Conservation (phyloP, 1,139 yeast species). For the Suhomyces terraborum region DNA sequence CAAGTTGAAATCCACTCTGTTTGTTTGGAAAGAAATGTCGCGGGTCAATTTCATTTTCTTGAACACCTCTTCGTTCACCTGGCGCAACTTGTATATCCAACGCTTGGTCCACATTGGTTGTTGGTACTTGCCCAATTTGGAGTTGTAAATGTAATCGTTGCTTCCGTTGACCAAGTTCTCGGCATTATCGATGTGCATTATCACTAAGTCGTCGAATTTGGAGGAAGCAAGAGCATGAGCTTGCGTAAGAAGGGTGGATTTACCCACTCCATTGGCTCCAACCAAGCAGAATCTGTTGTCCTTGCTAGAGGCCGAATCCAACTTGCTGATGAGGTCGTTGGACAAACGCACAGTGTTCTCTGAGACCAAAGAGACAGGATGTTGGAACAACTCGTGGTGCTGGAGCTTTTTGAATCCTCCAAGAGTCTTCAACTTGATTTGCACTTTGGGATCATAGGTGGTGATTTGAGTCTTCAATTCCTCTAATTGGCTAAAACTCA, state of each 20-base stretch:
- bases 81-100: slow-evolving; percentile 57
- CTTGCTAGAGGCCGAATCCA: slow-evolving; percentile 28
- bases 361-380: slow-evolving; percentile 57
- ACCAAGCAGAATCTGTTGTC: slow-evolving; percentile 57
- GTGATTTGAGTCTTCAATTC: slow-evolving; percentile 24
- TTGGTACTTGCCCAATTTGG: slow-evolving; percentile 51
- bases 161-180: slow-evolving; percentile 68
- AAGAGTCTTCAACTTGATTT: slow-evolving; percentile 34
- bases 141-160: slow-evolving; percentile 63
- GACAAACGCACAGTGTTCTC: slow-evolving; percentile 33
- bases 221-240: slow-evolving; percentile 60
- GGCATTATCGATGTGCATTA: slow-evolving; percentile 69
- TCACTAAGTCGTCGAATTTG: slow-evolving; percentile 47
- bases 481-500: slow-evolving; percentile 18
- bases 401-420: slow-evolving; percentile 67
- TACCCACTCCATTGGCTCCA: slow-evolving; percentile 82
- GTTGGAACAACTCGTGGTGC: slow-evolving; percentile 59
- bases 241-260: slow-evolving; percentile 73
- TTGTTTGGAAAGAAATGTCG: slow-evolving; percentile 39
- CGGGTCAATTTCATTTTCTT: slow-evolving; percentile 51
- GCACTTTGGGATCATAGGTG: slow-evolving; percentile 26
- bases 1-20: slow-evolving; percentile 38
- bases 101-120: slow-evolving; percentile 80
- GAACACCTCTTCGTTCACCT: slow-evolving; percentile 57
- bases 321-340: slow-evolving; percentile 28